A percentile compares a stretch with the other conserved stretches of the same genome.
phyloP scores from a whole-genome alignment of 2,329 filamentous ascomycete species.

The Lachnellula occidentalis region DNA sequence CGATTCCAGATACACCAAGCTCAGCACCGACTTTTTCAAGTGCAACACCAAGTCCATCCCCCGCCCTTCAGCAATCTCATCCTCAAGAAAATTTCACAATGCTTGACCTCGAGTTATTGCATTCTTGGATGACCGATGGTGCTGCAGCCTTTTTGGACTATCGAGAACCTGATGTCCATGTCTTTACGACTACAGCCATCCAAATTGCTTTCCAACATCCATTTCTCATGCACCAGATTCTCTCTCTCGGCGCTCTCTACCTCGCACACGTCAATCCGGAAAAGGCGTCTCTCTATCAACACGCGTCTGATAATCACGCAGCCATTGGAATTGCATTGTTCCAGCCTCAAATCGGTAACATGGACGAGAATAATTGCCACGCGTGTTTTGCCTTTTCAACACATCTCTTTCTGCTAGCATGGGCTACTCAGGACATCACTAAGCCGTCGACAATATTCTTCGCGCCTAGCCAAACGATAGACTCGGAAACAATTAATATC shows the following conservation, averaged over 20 bases:
- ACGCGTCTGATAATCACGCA: constrained; percentile 29
- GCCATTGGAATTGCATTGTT: constrained; percentile 30
- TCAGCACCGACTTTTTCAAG: background rate
- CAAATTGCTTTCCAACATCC: constrained; percentile 23
- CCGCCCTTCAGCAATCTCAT: background rate
- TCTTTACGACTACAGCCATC: constrained; percentile 24
- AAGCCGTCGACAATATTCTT: constrained; percentile 29
- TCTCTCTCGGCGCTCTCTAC: constrained; percentile 34
- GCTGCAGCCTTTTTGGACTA: constrained; percentile 18
- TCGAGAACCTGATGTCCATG: constrained; percentile 1
- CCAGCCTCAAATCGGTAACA: constrained; percentile 40
- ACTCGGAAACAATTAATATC: constrained; percentile 26
- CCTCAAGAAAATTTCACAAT: constrained; percentile 20
- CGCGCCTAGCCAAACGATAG: constrained; percentile 28
- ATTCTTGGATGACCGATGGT: constrained; percentile 39
- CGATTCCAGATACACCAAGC: constrained; percentile 2
- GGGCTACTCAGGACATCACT: constrained; percentile 20
- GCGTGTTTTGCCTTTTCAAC: constrained; percentile 31
- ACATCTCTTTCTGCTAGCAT: constrained; percentile 33
- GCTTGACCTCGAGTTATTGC: constrained; percentile 39
- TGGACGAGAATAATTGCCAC: constrained; percentile 32
- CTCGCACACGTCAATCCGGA: constrained; percentile 28
- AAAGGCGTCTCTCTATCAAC: constrained; percentile 20
- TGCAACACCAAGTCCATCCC: background rate
- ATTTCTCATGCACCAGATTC: constrained; percentile 34